A percentile compares a stretch with the other conserved stretches of the same genome.
These are phyloP conservation scores for Phytophthora sojae DNA, from an alignment of 352 stramenopile species.

Conservation along the genomic window DNA sequence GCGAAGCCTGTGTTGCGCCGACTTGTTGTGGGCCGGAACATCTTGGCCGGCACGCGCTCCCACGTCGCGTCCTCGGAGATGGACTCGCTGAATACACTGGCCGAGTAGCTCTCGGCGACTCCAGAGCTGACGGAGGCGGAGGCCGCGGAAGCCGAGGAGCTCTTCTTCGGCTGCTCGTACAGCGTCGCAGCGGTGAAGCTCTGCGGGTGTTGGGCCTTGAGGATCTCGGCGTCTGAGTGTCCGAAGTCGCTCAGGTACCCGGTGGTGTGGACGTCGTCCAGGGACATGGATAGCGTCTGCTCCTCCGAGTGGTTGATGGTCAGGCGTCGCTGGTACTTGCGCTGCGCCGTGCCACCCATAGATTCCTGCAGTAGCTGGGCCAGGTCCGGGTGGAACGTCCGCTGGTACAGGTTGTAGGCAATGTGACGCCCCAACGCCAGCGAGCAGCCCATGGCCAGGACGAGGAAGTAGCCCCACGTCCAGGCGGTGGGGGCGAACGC, in stretches of 20 bases:
- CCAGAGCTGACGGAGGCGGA: slow-evolving; percentile 5
- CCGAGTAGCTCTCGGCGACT: slow-evolving; percentile 58
- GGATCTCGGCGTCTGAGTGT: slow-evolving; percentile 54
- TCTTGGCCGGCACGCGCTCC: slow-evolving; percentile 49
- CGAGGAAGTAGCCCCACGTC: slow-evolving; percentile 67
- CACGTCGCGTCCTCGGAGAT: slow-evolving; percentile 52
- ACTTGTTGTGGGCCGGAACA: slow-evolving; percentile 44
- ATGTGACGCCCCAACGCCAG: slow-evolving; percentile 80
- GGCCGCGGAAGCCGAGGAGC: slow-evolving; percentile 26
- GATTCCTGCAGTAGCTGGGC: slow-evolving; percentile 78
- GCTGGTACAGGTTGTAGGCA: slow-evolving; percentile 83
- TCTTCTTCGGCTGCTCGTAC: slow-evolving; percentile 43
- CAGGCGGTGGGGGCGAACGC: slow-evolving; percentile 64
- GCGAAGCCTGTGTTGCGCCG: slow-evolving; percentile 77
- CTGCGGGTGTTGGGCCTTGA: slow-evolving; percentile 41
- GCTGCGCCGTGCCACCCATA: slow-evolving; percentile 37
- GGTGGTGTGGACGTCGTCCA: slow-evolving; percentile 71
- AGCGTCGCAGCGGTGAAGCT: slow-evolving; percentile 23
- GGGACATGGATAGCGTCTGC: slow-evolving; percentile 77
- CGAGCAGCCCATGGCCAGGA: slow-evolving; percentile 72
- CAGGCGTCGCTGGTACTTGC: slow-evolving; percentile 53
- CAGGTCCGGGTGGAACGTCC: slow-evolving; percentile 75
- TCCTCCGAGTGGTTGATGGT: slow-evolving; percentile 83
- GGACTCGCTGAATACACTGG: slow-evolving; percentile 71
- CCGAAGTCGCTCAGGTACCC: slow-evolving; percentile 60